phyloP scores from a whole-genome alignment of 1,284 basidiomycete genomes.

The Sporisorium iseilematis-ciliati region DNA sequence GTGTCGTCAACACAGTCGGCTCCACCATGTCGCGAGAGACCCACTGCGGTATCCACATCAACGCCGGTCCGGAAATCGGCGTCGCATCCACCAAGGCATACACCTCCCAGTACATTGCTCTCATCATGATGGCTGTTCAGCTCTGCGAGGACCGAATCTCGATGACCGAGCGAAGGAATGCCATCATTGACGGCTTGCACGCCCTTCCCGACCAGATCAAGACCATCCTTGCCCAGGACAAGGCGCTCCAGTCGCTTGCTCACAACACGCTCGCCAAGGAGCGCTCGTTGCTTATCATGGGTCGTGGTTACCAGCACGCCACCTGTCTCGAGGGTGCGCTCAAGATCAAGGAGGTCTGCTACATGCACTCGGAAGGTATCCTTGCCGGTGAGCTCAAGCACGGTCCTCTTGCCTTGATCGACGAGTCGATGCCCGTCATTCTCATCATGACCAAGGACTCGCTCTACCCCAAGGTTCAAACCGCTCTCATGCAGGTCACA shows the following conservation, averaged over 20 bases:
- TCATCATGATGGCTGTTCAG: constrained; percentile 98
- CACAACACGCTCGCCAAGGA: constrained; percentile 82
- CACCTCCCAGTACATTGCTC: constrained; percentile 98
- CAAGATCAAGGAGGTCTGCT: constrained; percentile 97
- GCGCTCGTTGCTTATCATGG: constrained; percentile 95
- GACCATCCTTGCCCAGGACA: constrained; percentile 85
- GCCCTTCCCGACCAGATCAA: constrained; percentile 90
- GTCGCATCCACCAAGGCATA: constrained; percentile 99
- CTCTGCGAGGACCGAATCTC: constrained; percentile 96
- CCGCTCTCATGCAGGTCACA: constrained; percentile 94
- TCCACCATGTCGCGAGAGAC: constrained; percentile 98
- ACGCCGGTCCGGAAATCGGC: constrained; percentile 98
- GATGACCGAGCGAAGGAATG: constrained; percentile 86
- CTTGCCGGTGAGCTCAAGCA: constrained; percentile 99
- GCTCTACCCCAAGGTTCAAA: constrained; percentile 97
- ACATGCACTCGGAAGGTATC: constrained; percentile 75
- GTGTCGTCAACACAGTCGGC: constrained; percentile 98
- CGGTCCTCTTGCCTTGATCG: constrained; percentile 94
- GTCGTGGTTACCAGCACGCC: constrained; percentile 95
- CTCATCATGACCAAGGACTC: constrained; percentile 99
- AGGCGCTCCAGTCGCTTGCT: constrained; percentile 83
- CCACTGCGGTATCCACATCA: constrained; percentile 99
- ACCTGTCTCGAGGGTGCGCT: constrained; percentile 98
- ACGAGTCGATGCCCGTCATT: constrained; percentile 87
- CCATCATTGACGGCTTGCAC: constrained; percentile 94